Percentiles rank a stretch among this genome's conserved stretches.
These are phyloP conservation scores for Phialocephala sp. DNA, from an alignment of 2,329 filamentous ascomycete species.

Conservation along the genomic window DNA sequence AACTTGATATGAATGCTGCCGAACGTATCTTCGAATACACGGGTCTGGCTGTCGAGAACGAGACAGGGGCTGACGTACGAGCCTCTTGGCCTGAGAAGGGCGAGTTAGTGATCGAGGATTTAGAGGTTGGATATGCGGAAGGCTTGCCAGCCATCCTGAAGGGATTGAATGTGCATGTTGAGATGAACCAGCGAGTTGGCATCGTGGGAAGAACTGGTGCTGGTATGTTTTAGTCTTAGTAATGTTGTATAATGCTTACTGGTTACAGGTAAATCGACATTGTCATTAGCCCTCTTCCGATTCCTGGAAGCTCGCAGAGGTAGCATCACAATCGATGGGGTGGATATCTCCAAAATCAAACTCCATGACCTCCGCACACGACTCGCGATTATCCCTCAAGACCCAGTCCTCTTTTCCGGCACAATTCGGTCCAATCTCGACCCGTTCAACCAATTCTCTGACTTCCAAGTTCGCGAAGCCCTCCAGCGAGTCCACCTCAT, in stretches of 20 bases:
- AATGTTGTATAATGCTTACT: slow-evolving; percentile 4
- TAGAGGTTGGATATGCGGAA: slow-evolving; percentile 72
- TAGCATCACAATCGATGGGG: slow-evolving; percentile 39
- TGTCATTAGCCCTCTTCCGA: slow-evolving; percentile 35
- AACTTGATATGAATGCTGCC: slow-evolving; percentile 78
- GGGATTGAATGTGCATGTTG: slow-evolving; percentile 67
- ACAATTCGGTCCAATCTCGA: slow-evolving; percentile 31
- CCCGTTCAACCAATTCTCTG: slow-evolving; percentile 31
- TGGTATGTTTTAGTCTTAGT: slow-evolving; percentile 21
- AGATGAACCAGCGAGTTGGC: slow-evolving; percentile 58
- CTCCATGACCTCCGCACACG: slow-evolving; percentile 39
- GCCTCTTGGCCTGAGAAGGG: slow-evolving; percentile 78
- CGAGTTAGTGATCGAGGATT: slow-evolving; percentile 69
- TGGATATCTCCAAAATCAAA: slow-evolving; percentile 42
- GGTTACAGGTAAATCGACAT: slow-evolving; percentile 40
- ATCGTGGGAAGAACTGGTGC: slow-evolving; percentile 40
- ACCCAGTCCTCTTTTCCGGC: slow-evolving; percentile 84
- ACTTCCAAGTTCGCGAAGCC: slow-evolving; percentile 74
- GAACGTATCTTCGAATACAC: slow-evolving; percentile 78
- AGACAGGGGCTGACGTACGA: slow-evolving; percentile 64
- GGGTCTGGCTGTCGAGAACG: slow-evolving; percentile 68
- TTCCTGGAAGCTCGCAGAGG: slow-evolving; percentile 47
- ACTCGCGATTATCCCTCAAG: slow-evolving; percentile 43
- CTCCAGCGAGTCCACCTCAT: slow-evolving; percentile 88
- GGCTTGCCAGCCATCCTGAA: slow-evolving; percentile 73